Evolutionary conservation across 78 protist genomes (phyloP).

Genomic region (Protostelium mycophagum): DNA sequence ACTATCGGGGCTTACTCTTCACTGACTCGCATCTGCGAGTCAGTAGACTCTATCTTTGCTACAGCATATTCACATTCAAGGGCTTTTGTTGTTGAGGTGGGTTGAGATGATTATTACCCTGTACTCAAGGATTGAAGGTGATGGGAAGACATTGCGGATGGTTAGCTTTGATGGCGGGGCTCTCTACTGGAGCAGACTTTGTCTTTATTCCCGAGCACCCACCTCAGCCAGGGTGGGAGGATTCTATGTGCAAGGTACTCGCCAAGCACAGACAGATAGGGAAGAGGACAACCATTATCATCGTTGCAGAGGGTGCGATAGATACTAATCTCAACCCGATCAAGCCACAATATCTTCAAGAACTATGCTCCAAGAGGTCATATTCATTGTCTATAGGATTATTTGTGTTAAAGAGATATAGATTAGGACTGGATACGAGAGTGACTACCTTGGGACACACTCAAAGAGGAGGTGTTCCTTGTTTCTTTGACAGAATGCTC

Average conservation of each 20-base stretch:
- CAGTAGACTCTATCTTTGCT: slow-evolving; percentile 61
- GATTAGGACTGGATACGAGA: slow-evolving; percentile 65
- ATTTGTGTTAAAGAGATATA: too few species aligned
- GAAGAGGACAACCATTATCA: slow-evolving; percentile 51
- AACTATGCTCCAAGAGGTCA: slow-evolving; percentile 9
- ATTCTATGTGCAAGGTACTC: slow-evolving; percentile 28
- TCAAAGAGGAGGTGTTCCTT: slow-evolving; percentile 79
- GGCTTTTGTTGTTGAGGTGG: slow-evolving; percentile 68
- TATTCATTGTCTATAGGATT: too few species aligned
- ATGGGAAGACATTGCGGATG: slow-evolving; percentile 78
- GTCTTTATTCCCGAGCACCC: slow-evolving; percentile 71
- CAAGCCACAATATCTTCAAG: slow-evolving; percentile 14
- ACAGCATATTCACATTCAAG: slow-evolving; percentile 76
- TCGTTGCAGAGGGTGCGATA: slow-evolving; percentile 74
- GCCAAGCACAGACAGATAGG: slow-evolving; percentile 38
- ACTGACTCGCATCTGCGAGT: slow-evolving; percentile 46
- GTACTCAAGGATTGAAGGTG: background rate
- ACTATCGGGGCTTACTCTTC: slow-evolving; percentile 80
- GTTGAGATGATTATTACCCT: background rate
- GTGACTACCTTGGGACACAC: slow-evolving; percentile 81
- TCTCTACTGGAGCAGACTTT: slow-evolving; percentile 76
- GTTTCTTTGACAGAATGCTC: slow-evolving; percentile 66
- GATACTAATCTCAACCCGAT: slow-evolving; percentile 52
- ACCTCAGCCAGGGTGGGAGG: slow-evolving; percentile 64
- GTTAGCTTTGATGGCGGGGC: slow-evolving; percentile 64